Evolutionary conservation across 1,139 yeast species (phyloP), one percentile per base, ranked within the genome.

Genomic region (Yamadazyma dendronema): DNA sequence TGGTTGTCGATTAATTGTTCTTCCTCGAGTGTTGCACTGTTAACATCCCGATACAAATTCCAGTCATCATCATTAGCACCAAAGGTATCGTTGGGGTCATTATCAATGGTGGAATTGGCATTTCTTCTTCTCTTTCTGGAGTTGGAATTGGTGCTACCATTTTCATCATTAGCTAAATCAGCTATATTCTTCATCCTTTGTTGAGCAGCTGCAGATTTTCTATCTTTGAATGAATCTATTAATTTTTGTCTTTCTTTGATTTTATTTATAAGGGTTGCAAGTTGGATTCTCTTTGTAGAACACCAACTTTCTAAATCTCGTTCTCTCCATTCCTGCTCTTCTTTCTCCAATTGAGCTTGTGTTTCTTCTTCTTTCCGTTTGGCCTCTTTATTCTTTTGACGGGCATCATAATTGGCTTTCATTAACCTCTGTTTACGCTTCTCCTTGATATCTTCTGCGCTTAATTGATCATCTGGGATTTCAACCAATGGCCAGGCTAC

Each of bases 11-110:
- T 85, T 40, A 84, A 95, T 41, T 81, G 78, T 37, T 83, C 81
- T 48, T 81, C 90, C 37, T 77, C 80, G 46, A 87, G 84, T 17
- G 81, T 81, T 11, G 74, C 82, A 44, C 79, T 81, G 15, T 89
- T 79, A 36, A 89, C 84, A 52, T 88, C 95, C 50, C 95, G 75
- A 57, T 92, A 92, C 16, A 89, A 81, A 29, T 85, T 78, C 97
- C 97, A 92, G 58, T 92, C 98, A 38, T 86, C 96, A 55, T 92
- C 98, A 53, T 89, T 84, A 3, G 97, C 92, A 42, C 97, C 97
- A 61, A 92, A 92, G 0, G 90, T 88, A 60, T 90, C 97, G 53
- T 83, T 89, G 10, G 95, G 95, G 56, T 88, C 96, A 53, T 86
- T 88, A 53, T 87, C 96, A 31, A 85, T 84, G 1, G 89, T 79